phyloP scores from a whole-genome alignment of 148 eudicot genomes.

The Amaranthus palmeri region DNA sequence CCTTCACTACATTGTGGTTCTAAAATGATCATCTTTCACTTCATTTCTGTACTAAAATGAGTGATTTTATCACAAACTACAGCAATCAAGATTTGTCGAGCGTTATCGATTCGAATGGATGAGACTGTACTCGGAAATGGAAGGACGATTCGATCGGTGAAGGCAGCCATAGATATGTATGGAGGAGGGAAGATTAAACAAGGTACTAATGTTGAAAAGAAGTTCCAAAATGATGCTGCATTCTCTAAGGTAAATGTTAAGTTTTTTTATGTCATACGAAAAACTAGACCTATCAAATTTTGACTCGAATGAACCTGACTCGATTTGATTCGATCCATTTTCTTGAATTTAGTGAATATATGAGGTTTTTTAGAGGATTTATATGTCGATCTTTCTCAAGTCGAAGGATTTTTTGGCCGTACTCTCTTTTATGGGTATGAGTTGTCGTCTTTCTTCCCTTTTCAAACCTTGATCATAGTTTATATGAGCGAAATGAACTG shows the following conservation, averaged over 20 bases:
- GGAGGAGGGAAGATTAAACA: conserved; percentile 32
- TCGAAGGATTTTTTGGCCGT: too few relatives aligned
- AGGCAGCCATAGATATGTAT: conserved; percentile 44
- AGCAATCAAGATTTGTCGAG: background rate
- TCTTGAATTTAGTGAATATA: too few relatives aligned
- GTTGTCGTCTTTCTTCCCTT: too few relatives aligned
- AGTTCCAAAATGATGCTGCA: conserved; percentile 23
- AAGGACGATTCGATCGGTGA: conserved; percentile 30
- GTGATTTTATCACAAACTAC: background rate
- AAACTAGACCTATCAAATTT: too few relatives aligned
- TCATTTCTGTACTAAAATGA: too few relatives aligned
- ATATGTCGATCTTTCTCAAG: too few relatives aligned
- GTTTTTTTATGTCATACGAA: background rate
- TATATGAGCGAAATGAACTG: too few relatives aligned
- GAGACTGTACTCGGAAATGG: conserved; percentile 18
- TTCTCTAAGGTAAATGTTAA: conserved; percentile 17
- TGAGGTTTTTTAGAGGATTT: too few relatives aligned
- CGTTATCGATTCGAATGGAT: conserved; percentile 27
- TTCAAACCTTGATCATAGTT: background rate
- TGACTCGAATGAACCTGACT: too few relatives aligned
- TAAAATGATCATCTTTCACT: background rate
- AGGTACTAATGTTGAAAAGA: conserved; percentile 19
- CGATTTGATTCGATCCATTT: too few relatives aligned
- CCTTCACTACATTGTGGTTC: background rate
- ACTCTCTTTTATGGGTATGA: too few relatives aligned